A percentile compares a stretch with the other conserved stretches of the same genome.
Conservation (phyloP, 345 rosid species). For the Orychophragmus violaceus region DNA sequence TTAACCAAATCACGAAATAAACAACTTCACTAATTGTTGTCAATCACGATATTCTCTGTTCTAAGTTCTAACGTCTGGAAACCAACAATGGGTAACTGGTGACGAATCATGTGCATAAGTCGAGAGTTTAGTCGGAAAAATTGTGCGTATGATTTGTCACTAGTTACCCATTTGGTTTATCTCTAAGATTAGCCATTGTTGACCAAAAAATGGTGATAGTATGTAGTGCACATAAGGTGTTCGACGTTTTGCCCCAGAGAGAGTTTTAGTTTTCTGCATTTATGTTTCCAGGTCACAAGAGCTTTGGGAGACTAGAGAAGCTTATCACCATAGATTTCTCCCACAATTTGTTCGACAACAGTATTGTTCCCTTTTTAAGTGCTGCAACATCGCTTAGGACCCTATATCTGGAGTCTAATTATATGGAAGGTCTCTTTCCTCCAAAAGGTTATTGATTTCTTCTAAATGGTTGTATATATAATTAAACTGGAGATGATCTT, state of each 20-base stretch:
- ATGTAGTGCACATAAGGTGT: constrained; percentile 11
- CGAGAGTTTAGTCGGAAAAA: too few relatives aligned
- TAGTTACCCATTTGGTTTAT: too few relatives aligned
- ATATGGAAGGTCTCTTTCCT: constrained; percentile 24
- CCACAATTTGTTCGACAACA: constrained; percentile 15
- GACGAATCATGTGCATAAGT: too few relatives aligned
- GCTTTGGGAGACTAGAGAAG: constrained; percentile 2
- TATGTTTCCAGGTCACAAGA: constrained; percentile 12
- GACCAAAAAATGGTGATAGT: too few relatives aligned
- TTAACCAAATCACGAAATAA: too few relatives aligned
- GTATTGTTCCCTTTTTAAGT: constrained; percentile 9
- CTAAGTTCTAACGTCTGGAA: too few relatives aligned
- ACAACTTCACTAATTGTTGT: too few relatives aligned
- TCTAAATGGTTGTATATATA: not conserved
- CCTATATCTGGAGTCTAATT: constrained; percentile 10
- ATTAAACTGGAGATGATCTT: not conserved
- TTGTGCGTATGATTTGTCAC: too few relatives aligned
- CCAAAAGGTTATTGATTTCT: not conserved
- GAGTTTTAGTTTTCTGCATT: not conserved
- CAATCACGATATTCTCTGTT: too few relatives aligned
- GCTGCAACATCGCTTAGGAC: constrained; percentile 7
- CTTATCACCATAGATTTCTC: constrained; percentile 1
- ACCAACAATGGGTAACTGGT: too few relatives aligned
- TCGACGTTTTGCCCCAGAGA: constrained; percentile 6
- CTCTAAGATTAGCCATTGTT: too few relatives aligned